Conservation (phyloP, 2,329 filamentous ascomycete species). For the Phaeophleospora eucalypticola region DNA sequence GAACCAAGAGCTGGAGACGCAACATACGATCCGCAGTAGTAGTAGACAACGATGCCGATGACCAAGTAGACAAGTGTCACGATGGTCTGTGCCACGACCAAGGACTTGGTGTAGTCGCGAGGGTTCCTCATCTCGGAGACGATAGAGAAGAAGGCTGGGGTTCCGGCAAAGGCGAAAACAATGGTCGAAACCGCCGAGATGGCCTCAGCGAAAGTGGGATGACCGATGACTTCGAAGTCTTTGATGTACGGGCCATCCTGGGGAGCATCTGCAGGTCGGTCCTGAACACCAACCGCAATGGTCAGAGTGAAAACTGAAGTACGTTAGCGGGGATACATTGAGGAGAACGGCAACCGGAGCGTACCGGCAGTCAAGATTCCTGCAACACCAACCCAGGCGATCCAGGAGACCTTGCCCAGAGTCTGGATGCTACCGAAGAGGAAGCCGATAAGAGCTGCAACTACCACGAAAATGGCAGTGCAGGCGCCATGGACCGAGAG, state of each 20-base stretch:
- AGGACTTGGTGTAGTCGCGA: constrained; percentile 31
- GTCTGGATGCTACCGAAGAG: constrained; percentile 35
- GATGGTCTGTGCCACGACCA: constrained; percentile 28
- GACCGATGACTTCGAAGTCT: constrained; percentile 29
- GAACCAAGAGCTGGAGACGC: constrained; percentile 47
- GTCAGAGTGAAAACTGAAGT: constrained; percentile 30
- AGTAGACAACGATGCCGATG: constrained; percentile 44
- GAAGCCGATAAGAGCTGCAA: constrained; percentile 41
- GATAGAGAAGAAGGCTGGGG: constrained; percentile 38
- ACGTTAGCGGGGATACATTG: background rate
- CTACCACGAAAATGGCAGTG: constrained; percentile 40
- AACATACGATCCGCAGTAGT: constrained; percentile 46
- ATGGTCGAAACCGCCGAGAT: constrained; percentile 58
- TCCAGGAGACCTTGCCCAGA: constrained; percentile 33
- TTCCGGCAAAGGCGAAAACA: constrained; percentile 39
- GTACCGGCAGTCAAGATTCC: constrained; percentile 20
- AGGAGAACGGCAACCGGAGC: no score
- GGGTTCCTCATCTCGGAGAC: constrained; percentile 39
- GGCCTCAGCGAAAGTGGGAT: constrained; percentile 45
- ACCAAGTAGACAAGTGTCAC: constrained; percentile 33
- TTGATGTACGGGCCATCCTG: constrained; percentile 26
- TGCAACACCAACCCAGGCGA: constrained; percentile 34
- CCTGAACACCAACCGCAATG: constrained; percentile 33
- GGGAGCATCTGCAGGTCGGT: constrained; percentile 34
- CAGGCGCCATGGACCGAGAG: constrained; percentile 31